Percentiles rank a stretch among this genome's conserved stretches.
Conservation (phyloP, 805 yeast species). For the Candida stauntonica region DNA sequence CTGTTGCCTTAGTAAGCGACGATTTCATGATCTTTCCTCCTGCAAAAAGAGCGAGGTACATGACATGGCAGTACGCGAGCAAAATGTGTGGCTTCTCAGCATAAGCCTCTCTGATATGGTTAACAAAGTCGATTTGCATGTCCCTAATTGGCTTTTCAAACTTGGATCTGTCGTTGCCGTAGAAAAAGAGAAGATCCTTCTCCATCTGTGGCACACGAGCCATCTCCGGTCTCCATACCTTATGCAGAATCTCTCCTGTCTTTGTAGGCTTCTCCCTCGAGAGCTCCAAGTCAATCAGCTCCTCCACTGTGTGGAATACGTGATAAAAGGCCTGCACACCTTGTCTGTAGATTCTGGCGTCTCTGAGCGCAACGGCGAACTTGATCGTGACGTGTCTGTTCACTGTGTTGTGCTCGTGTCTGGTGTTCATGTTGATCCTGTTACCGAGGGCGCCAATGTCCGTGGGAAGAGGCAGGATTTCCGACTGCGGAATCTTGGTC, state of each 20-base stretch:
- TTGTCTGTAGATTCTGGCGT: conserved; percentile 73
- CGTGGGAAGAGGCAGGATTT: conserved; percentile 69
- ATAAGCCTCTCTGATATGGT: conserved; percentile 54
- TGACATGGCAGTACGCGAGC: conserved; percentile 78
- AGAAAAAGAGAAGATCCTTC: conserved; percentile 64
- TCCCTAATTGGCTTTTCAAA: conserved; percentile 54
- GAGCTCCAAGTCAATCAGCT: conserved; percentile 43
- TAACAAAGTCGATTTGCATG: conserved; percentile 55
- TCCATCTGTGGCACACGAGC: conserved; percentile 54
- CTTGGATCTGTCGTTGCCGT: conserved; percentile 50
- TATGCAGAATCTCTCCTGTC: conserved; percentile 41
- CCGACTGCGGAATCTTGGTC: conserved; percentile 34
- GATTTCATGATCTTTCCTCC: conserved; percentile 77
- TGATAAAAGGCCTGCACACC: conserved; percentile 73
- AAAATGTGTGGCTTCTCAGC: conserved; percentile 63
- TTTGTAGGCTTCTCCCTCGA: conserved; percentile 26
- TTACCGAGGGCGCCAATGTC: conserved; percentile 82
- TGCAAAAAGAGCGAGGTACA: conserved; percentile 82
- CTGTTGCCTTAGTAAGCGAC: conserved; percentile 58
- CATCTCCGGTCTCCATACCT: conserved; percentile 68
- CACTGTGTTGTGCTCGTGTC: conserved; percentile 60
- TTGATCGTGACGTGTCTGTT: conserved; percentile 65
- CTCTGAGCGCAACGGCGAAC: conserved; percentile 71
- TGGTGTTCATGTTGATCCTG: conserved; percentile 70
- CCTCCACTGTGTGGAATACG: conserved; percentile 62